phyloP scores from a whole-genome alignment of 257 asterid genomes.

The Coffea eugenioides region DNA sequence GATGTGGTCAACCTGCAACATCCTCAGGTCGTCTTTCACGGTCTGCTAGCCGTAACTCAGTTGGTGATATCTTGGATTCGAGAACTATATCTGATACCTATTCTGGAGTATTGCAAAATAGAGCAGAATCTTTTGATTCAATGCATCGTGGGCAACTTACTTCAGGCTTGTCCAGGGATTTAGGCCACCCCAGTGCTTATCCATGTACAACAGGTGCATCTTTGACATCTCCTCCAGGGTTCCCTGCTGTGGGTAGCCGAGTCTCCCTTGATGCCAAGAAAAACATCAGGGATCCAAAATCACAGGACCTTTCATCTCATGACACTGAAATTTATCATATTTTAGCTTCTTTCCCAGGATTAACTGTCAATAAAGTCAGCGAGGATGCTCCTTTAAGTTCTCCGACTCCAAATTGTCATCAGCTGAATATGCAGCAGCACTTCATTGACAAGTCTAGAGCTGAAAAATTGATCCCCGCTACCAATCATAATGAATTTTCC shows the following conservation, averaged over 20 bases:
- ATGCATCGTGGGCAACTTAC: constrained; percentile 17
- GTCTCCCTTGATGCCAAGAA: constrained; percentile 15
- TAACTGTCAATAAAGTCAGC: constrained; percentile 35
- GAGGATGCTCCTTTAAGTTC: constrained; percentile 34
- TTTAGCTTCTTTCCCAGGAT: constrained; percentile 49
- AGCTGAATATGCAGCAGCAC: constrained; percentile 38
- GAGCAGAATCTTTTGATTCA: constrained; percentile 24
- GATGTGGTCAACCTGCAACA: constrained; percentile 37
- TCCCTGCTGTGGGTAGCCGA: constrained; percentile 26
- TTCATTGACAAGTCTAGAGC: constrained; percentile 37
- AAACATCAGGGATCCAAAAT: constrained; percentile 26
- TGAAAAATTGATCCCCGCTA: constrained; percentile 34
- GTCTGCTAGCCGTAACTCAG: constrained; percentile 51
- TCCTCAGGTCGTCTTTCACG: constrained; percentile 44
- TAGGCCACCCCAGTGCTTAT: constrained; percentile 25
- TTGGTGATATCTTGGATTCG: constrained; percentile 31
- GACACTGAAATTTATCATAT: constrained; percentile 50
- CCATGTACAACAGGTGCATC: constrained; percentile 26
- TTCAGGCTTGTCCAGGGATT: constrained; percentile 21
- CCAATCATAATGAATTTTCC: constrained; percentile 30
- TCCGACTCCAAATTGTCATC: constrained; percentile 33
- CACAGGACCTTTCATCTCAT: constrained; percentile 36
- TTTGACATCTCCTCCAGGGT: constrained; percentile 35
- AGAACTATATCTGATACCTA: constrained; percentile 21
- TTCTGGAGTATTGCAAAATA: constrained; percentile 28